A percentile compares a stretch with the other conserved stretches of the same genome.
Conservation (phyloP, 2,329 filamentous ascomycete species). For the Xylariaceae sp. region DNA sequence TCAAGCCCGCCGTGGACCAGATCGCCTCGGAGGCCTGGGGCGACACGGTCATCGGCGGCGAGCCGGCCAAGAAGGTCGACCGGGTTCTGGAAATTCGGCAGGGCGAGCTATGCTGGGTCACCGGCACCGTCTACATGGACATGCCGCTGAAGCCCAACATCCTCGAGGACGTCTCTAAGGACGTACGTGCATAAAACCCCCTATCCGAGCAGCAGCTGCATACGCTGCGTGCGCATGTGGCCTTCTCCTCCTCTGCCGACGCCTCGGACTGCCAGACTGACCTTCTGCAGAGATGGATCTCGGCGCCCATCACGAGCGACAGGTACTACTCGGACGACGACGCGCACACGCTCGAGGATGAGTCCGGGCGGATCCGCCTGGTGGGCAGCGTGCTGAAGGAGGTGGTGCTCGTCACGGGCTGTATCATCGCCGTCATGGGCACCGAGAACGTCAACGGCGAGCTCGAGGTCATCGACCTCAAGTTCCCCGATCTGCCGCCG, state of each 20-base stretch:
- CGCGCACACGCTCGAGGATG: constrained; percentile 86
- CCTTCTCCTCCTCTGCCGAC: too few relatives aligned
- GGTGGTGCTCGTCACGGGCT: constrained; percentile 78
- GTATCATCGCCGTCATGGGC: constrained; percentile 88
- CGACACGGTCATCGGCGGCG: constrained; percentile 68
- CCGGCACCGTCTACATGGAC: constrained; percentile 93
- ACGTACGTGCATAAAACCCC: constrained; percentile 46
- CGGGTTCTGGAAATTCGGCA: constrained; percentile 92
- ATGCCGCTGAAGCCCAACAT: constrained; percentile 96
- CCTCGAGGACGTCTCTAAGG: constrained; percentile 87
- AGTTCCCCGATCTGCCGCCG: constrained; percentile 75
- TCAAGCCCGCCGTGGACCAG: constrained; percentile 75
- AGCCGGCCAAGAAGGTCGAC: constrained; percentile 68
- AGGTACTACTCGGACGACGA: constrained; percentile 67
- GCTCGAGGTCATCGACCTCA: constrained; percentile 85
- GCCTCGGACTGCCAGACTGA: too few relatives aligned
- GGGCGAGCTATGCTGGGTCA: constrained; percentile 91
- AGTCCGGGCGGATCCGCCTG: constrained; percentile 79
- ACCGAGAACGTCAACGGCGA: constrained; percentile 89
- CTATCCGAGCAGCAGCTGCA: too few relatives aligned
- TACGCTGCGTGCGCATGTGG: too few relatives aligned
- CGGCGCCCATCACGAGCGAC: constrained; percentile 66
- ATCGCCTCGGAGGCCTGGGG: constrained; percentile 71
- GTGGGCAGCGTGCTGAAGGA: constrained; percentile 62
- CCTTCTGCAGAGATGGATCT: constrained; percentile 68